Base-by-base conservation (phyloP, 225 moss, liverwort and hornwort genomes). In the Physcomitrium patens region DNA sequence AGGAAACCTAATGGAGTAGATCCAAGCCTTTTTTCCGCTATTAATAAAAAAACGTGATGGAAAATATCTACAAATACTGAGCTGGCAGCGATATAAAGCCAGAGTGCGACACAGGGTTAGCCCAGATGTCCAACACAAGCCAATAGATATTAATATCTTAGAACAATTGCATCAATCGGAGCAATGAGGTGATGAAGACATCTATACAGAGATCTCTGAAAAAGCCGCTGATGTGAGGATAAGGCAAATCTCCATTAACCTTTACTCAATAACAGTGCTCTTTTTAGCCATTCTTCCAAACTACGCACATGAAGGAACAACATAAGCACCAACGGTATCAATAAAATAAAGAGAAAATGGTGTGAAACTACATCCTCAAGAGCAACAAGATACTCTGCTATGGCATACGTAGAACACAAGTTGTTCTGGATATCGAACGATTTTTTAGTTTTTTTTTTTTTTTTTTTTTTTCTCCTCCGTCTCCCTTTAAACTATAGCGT, bases 221-320 rank as follows among this genome's bases (percentile, higher is more conserved):
- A 86, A 78, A 86, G 89, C 75, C 89, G 89, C 86, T 89, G 89
- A 86, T 89, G 86, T 86, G 89, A 89, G 83, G 86, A 83, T 83
- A 89, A 86, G 81, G 89, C 89, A 89, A 83, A 83, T 81, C 85
- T 89, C 83, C 83, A 83, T 89, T 83, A 86, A 89, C 89, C 86
- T 86, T 89, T 89, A 82, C 86, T 86, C 83, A 89, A 89, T 83
- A 89, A 86, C 83, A 89, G 86, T 83, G 86, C 86, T 88, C 86
- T 89, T 89, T 88, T 4, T 64, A 89, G 80, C 85, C 85, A 86
- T 86, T 83, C 89, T 86, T 89, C 89, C 89, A 83, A 89, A 89
- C 83, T 86, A 89, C 89, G 89, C 86, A 89, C 89, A 89, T 78
- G 86, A 86, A 89, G 89, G 89, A 89, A 89, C 89, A 89, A 81